These are phyloP conservation scores for Daldinia sp. DNA, from an alignment of 2,329 filamentous ascomycete species.

Conservation along the genomic window DNA sequence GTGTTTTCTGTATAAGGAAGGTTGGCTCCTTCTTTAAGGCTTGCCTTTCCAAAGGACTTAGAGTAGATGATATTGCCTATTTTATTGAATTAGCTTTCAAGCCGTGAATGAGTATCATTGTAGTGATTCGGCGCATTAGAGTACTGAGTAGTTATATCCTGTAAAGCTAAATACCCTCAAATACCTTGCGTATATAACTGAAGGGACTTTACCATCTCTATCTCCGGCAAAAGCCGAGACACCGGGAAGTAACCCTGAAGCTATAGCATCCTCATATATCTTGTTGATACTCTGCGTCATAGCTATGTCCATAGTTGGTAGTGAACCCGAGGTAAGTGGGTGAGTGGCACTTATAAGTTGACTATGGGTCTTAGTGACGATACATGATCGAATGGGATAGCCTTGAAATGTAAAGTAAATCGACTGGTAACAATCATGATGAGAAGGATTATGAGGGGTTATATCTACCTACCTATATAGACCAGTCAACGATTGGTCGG, in stretches of 20 bases:
- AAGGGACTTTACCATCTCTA: slow-evolving; percentile 35
- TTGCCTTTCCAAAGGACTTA: slow-evolving; percentile 44
- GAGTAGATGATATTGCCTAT: slow-evolving; percentile 45
- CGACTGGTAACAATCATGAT: not conserved
- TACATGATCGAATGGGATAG: not conserved
- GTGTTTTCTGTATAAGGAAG: slow-evolving; percentile 44
- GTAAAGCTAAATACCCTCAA: not conserved
- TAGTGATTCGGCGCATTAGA: not conserved
- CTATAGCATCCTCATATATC: slow-evolving; percentile 40
- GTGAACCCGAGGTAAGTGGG: not conserved
- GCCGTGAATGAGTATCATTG: not conserved
- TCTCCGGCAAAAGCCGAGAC: slow-evolving; percentile 41
- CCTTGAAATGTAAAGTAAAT: not conserved
- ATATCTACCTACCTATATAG: too few species aligned
- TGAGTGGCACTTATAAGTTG: not conserved
- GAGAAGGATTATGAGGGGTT: not conserved
- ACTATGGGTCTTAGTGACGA: not conserved
- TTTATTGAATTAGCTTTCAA: not conserved
- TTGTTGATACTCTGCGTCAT: slow-evolving; percentile 38
- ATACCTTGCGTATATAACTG: not conserved
- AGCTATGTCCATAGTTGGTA: not conserved
- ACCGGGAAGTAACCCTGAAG: slow-evolving; percentile 43
- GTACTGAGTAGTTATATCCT: not conserved
- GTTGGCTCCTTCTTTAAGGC: slow-evolving; percentile 42
- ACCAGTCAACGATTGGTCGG: too few species aligned